Conservation (phyloP, 2,329 filamentous ascomycete genomes). For the Lecanoromycetidae sp. region DNA sequence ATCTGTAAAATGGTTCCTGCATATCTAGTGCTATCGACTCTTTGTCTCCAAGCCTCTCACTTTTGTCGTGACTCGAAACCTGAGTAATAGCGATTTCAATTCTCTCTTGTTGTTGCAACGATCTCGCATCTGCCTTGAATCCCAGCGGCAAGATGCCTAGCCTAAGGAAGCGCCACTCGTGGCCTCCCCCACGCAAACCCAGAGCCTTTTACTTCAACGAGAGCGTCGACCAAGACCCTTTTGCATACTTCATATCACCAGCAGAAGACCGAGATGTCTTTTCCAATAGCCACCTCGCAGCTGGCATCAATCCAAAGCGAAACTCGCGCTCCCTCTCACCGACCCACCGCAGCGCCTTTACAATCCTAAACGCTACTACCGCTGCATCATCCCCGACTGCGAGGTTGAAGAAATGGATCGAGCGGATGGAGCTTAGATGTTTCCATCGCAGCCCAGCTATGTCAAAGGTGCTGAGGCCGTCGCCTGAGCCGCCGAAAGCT, state of each 20-base stretch:
- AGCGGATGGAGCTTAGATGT: slow-evolving; percentile 15
- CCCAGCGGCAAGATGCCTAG: slow-evolving; percentile 5
- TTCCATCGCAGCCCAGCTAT: not conserved
- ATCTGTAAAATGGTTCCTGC: no score
- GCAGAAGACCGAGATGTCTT: slow-evolving; percentile 12
- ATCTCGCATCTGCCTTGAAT: not conserved
- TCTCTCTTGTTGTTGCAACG: not conserved
- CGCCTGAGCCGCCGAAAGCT: slow-evolving; percentile 1
- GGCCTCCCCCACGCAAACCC: slow-evolving; percentile 13
- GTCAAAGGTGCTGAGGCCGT: not conserved
- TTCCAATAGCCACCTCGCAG: slow-evolving; percentile 10
- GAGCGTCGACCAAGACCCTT: slow-evolving; percentile 17
- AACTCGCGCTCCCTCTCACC: slow-evolving; percentile 15
- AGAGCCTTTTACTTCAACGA: slow-evolving; percentile 2
- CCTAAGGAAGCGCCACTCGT: slow-evolving; percentile 16
- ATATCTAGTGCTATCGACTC: not conserved
- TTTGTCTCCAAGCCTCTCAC: not conserved
- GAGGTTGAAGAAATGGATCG: slow-evolving; percentile 17
- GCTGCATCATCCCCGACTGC: slow-evolving; percentile 7
- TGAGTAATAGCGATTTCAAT: not conserved
- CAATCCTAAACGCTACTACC: not conserved
- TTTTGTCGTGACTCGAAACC: not conserved
- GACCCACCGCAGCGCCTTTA: not conserved
- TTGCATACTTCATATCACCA: slow-evolving; percentile 18
- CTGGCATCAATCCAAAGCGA: slow-evolving; percentile 9